These are phyloP conservation scores for Sphaerulina vaccinii DNA, from an alignment of 2,329 filamentous ascomycete species.

Conservation along the genomic window DNA sequence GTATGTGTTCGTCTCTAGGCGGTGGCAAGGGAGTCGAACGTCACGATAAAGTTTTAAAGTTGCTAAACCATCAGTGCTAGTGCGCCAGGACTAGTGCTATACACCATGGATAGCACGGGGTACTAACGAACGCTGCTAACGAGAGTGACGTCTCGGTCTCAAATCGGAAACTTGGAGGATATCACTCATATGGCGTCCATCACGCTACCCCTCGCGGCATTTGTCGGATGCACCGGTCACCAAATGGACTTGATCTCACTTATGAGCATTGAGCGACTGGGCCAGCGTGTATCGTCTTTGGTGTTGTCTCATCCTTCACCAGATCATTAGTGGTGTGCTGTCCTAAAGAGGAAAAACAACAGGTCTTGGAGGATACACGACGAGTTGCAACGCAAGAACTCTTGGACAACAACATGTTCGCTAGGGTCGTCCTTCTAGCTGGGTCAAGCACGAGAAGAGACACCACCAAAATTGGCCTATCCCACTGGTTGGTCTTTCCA, in stretches of 20 bases:
- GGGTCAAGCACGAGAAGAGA: background rate
- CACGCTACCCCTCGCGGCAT: no score
- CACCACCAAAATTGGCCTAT: background rate
- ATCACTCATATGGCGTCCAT: no score
- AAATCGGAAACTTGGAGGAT: background rate
- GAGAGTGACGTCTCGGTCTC: background rate
- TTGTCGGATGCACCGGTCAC: background rate
- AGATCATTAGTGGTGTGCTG: no score
- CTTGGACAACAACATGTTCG: background rate
- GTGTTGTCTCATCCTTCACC: no score
- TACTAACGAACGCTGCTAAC: background rate
- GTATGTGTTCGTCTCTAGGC: no score
- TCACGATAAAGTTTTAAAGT: background rate
- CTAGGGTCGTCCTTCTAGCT: background rate
- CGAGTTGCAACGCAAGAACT: background rate
- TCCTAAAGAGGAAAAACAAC: background rate
- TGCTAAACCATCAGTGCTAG: background rate
- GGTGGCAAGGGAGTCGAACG: background rate
- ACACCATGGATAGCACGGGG: background rate
- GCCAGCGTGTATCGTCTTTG: no score
- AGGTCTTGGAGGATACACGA: background rate
- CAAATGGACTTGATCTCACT: no score
- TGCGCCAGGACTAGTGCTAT: background rate
- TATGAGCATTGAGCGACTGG: no score
- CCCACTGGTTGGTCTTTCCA: background rate